Base-by-base conservation (phyloP, 2,329 filamentous ascomycete species). In the Aspergillus thermomutatus region DNA sequence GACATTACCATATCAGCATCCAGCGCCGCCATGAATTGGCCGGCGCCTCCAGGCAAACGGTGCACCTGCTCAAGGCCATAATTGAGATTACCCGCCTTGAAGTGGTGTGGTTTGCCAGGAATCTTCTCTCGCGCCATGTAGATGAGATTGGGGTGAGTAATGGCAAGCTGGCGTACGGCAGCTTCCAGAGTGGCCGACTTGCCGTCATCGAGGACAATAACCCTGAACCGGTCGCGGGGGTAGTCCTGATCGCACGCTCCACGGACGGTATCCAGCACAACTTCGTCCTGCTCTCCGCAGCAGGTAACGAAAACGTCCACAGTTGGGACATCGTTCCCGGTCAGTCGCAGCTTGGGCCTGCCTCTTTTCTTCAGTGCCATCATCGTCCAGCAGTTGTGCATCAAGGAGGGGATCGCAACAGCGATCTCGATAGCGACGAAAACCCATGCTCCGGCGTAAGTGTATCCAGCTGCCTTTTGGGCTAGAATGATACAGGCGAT, bases 51-150 rank as follows among this genome's bases (percentile, higher is more conserved):
- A 1, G 82, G 80, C 31, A 86, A 71, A n/a, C 71, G 65, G 17
- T 76, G 74, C 4, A 79, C 75, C 54, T 79, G 75, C 17, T 83
- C 79, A 21, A 84, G 70, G 34, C 82, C 85, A 55, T 83, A 82
- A 70, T 86, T 87, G 52, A 87, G 73, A 66, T 87, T 87, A 51
- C 85, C 84, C 1, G 85, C 83, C 74, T 87, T 87, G 76, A 84
- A 87, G 66, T 84, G 81, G 62, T 83, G 69, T 31, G 67, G 69
- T 43, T 66, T 68, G 50, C 63, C 69, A 40, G 71, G 72, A 48
- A 73, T 72, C 59, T 79, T 78, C 52, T 72, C 68, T 27, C 77
- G 74, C 4, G 75, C 68, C 54, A 73, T 74, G 60, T 81, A 80
- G 59, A 72, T 72, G 9, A 78, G 52, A 51, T 77, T 77, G 7